Conservation (phyloP, 2,329 filamentous ascomycete genomes). For the Talaromyces sp. region DNA sequence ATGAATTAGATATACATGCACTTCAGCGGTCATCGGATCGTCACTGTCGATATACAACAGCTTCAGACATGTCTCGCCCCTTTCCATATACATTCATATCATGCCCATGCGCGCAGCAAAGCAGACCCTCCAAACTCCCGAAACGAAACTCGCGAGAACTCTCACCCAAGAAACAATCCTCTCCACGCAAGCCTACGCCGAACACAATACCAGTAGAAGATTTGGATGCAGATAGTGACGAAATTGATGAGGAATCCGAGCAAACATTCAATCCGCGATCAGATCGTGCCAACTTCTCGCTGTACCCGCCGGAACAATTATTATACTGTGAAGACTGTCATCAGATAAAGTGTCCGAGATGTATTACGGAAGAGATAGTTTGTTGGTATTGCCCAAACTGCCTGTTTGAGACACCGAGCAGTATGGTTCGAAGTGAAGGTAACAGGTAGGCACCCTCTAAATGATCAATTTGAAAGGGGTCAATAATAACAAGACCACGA, state of each 20-base stretch:
- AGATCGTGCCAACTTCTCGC: slow-evolving; percentile 80
- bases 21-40: not conserved
- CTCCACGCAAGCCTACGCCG: slow-evolving; percentile 19
- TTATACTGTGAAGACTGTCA: slow-evolving; percentile 98
- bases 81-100: slow-evolving; percentile 65
- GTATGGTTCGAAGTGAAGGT: slow-evolving; percentile 85
- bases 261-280: slow-evolving; percentile 81
- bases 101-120: slow-evolving; percentile 57
- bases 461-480: slow-evolving; percentile 29
- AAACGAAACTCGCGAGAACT: slow-evolving; percentile 37
- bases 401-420: slow-evolving; percentile 92
- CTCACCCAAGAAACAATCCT: slow-evolving; percentile 31
- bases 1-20: not conserved
- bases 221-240: slow-evolving; percentile 57
- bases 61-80: slow-evolving; percentile 48
- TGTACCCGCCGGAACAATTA: slow-evolving; percentile 89
- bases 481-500: slow-evolving; percentile 20
- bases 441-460: slow-evolving; percentile 64
- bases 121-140: slow-evolving; percentile 39
- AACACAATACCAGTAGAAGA: slow-evolving; percentile 34
- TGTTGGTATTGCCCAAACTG: slow-evolving; percentile 95
- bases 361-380: slow-evolving; percentile 87
- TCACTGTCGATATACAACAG: not conserved
- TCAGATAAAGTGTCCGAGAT: slow-evolving; percentile 89
- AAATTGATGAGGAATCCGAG: slow-evolving; percentile 60